These are phyloP conservation scores for Lanmaoa pseudosensibilis DNA, from an alignment of 768 basidiomycete genomes.

Conservation along the genomic window DNA sequence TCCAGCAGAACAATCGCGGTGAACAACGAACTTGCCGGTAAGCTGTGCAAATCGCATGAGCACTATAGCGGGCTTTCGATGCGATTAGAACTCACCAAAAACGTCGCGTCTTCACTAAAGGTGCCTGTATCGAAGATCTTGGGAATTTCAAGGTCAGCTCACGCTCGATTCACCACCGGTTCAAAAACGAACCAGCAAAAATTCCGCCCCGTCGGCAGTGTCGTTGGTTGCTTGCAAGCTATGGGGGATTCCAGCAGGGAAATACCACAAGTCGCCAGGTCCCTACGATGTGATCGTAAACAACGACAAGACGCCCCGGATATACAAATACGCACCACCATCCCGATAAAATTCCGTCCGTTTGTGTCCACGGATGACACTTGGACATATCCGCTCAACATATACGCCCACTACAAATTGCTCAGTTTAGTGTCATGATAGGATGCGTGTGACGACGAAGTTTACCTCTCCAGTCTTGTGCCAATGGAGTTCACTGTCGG, in stretches of 20 bases:
- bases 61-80: background rate
- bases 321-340: slow-evolving; percentile 38
- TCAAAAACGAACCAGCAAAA: slow-evolving; percentile 39
- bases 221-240: slow-evolving; percentile 50
- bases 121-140: slow-evolving; percentile 35
- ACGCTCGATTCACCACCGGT: background rate
- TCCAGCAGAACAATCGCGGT: background rate
- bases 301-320: background rate
- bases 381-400: slow-evolving; percentile 45
- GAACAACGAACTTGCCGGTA: slow-evolving; percentile 26
- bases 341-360: slow-evolving; percentile 47
- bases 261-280: slow-evolving; percentile 53
- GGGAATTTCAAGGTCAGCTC: background rate
- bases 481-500: slow-evolving; percentile 43
- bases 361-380: slow-evolving; percentile 48
- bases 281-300: slow-evolving; percentile 28
- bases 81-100: slow-evolving; percentile 29
- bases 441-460: background rate
- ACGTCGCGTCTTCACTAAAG: slow-evolving; percentile 55
- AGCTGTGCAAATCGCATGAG: slow-evolving; percentile 4
- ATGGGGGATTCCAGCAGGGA: slow-evolving; percentile 54
- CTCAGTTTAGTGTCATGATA: background rate
- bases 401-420: slow-evolving; percentile 44
- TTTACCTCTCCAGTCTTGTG: slow-evolving; percentile 35
- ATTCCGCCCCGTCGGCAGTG: slow-evolving; percentile 45